A percentile compares a stretch with the other conserved stretches of the same genome.
phyloP scores from a whole-genome alignment of 2,329 filamentous ascomycete species.

The Tympanopsis confertula region DNA sequence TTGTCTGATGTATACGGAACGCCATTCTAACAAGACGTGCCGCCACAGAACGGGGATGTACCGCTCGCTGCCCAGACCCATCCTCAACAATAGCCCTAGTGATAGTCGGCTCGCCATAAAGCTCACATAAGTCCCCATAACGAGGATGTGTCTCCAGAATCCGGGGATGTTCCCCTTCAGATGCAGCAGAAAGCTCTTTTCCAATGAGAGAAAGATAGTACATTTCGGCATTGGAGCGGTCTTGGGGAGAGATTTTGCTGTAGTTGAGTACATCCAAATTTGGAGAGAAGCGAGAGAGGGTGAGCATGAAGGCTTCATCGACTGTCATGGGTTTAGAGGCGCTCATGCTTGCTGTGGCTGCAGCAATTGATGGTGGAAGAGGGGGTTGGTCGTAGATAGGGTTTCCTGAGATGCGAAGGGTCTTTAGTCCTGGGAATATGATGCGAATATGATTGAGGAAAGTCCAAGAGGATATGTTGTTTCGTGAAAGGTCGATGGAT shows the following conservation, averaged over 20 bases:
- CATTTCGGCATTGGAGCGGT: conserved; percentile 47
- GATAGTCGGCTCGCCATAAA: conserved; percentile 40
- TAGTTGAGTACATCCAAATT: neutral
- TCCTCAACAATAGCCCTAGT: conserved; percentile 11
- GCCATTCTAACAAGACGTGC: conserved; percentile 34
- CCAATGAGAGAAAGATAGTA: conserved; percentile 51
- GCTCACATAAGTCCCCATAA: conserved; percentile 40
- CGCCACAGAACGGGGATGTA: conserved; percentile 45
- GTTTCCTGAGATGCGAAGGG: conserved; percentile 45
- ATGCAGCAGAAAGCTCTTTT: conserved; percentile 25
- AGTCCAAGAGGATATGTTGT: conserved; percentile 26
- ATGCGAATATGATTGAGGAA: conserved; percentile 35
- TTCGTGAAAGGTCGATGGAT: conserved; percentile 9
- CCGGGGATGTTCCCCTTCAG: conserved; percentile 14
- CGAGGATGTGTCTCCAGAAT: conserved; percentile 37
- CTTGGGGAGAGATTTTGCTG: conserved; percentile 36
- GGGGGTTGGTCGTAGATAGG: conserved; percentile 36
- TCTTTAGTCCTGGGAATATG: conserved; percentile 38
- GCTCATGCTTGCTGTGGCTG: conserved; percentile 15
- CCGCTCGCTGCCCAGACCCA: neutral
- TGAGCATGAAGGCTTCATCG: conserved; percentile 51
- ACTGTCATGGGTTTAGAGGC: conserved; percentile 26
- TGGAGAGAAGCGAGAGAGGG: conserved; percentile 38
- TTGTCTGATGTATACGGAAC: conserved; percentile 24
- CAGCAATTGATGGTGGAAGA: conserved; percentile 12